Evolutionary conservation across 2,329 filamentous ascomycete genomes (phyloP).

Genomic region (Colletotrichum magnum): DNA sequence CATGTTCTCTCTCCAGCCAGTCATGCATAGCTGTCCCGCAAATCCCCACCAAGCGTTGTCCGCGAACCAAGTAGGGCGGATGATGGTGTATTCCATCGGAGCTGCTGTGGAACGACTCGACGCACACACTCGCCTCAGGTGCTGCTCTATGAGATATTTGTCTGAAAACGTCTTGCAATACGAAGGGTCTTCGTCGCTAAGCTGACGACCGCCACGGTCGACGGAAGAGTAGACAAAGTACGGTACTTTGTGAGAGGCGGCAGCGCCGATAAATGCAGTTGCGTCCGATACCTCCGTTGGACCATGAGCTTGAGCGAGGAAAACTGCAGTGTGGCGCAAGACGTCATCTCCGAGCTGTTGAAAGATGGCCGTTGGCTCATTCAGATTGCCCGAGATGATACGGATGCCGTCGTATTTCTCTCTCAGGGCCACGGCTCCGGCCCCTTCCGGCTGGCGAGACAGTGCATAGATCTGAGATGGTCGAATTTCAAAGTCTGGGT

Average conservation of each 20-base stretch:
- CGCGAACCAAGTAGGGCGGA: constrained; percentile 48
- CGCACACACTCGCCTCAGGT: not conserved
- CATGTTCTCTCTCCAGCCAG: constrained; percentile 46
- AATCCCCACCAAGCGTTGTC: constrained; percentile 47
- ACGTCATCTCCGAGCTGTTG: not conserved
- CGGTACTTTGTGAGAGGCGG: constrained; percentile 62
- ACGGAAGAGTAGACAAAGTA: constrained; percentile 75
- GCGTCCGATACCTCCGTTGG: constrained; percentile 61
- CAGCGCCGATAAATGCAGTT: constrained; percentile 65
- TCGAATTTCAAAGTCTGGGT: constrained; percentile 59
- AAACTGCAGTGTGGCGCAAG: constrained; percentile 30
- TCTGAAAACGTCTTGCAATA: constrained; percentile 27
- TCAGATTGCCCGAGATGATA: not conserved
- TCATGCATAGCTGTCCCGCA: constrained; percentile 46
- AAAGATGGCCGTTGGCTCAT: not conserved
- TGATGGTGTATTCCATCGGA: constrained; percentile 47
- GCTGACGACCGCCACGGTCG: constrained; percentile 73
- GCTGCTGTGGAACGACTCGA: not conserved
- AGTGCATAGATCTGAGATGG: constrained; percentile 57
- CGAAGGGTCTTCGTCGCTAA: constrained; percentile 56
- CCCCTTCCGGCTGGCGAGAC: constrained; percentile 55
- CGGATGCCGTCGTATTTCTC: not conserved
- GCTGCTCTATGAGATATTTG: not conserved
- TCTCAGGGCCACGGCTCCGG: not conserved
- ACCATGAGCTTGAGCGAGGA: constrained; percentile 51